phyloP scores from a whole-genome alignment of 78 protist species.

The Polysphondylium violaceum region DNA sequence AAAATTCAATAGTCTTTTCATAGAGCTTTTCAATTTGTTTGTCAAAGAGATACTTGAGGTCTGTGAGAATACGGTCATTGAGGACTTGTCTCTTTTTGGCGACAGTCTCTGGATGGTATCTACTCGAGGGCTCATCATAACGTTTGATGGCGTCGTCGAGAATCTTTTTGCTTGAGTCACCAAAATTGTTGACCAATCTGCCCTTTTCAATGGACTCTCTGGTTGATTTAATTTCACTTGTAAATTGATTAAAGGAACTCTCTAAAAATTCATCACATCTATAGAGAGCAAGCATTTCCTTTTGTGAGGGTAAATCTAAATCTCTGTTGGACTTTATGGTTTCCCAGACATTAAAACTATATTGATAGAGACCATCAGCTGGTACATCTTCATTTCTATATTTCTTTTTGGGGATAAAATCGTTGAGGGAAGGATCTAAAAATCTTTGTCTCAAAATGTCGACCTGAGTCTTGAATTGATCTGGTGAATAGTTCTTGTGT shows the following conservation, averaged over 20 bases:
- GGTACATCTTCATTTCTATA: conserved; percentile 85
- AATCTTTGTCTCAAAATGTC: conserved; percentile 68
- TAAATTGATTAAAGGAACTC: conserved; percentile 17
- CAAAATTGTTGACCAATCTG: conserved; percentile 34
- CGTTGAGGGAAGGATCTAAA: neutral
- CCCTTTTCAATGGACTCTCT: conserved; percentile 67
- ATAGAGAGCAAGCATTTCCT: conserved; percentile 92
- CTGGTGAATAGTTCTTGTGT: conserved; percentile 71
- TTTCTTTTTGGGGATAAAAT: conserved; percentile 68
- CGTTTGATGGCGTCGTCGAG: neutral
- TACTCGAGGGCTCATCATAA: conserved; percentile 42
- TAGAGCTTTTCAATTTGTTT: conserved; percentile 52
- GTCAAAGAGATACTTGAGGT: conserved; percentile 35
- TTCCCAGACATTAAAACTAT: conserved; percentile 86
- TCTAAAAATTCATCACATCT: conserved; percentile 93
- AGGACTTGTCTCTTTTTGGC: conserved; percentile 45
- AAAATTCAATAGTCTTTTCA: conserved; percentile 56
- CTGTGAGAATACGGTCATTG: conserved; percentile 17
- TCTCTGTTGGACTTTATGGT: conserved; percentile 91
- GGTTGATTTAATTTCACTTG: conserved; percentile 27
- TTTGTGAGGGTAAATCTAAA: conserved; percentile 93
- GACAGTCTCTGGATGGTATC: conserved; percentile 52
- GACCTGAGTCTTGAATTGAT: conserved; percentile 69
- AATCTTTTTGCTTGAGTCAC: conserved; percentile 19
- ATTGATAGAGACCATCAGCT: conserved; percentile 88